Evolutionary conservation across 331 rosid genomes (phyloP).

Genomic region (Ulmus americana): DNA sequence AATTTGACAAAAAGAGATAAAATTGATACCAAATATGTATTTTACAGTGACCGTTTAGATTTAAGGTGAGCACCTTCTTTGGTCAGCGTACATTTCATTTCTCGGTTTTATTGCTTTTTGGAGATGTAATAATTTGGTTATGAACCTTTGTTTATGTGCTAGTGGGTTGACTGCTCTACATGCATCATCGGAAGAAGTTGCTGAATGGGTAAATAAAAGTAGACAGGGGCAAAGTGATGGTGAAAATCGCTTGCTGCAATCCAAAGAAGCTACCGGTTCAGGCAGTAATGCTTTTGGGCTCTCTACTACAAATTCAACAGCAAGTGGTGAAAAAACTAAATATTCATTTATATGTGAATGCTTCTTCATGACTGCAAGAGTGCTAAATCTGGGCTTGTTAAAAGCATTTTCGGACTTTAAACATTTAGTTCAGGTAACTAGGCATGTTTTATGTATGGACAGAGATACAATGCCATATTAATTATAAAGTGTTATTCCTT

Average conservation of each 20-base stretch:
- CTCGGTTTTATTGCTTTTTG: constrained; percentile 10
- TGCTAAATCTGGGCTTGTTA: constrained; percentile 85
- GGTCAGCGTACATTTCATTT: constrained; percentile 6
- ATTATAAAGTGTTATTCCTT: constrained; percentile 9
- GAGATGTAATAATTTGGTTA: constrained; percentile 32
- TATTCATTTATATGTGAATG: constrained; percentile 93
- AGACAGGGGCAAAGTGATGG: constrained; percentile 40
- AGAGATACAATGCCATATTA: constrained; percentile 13
- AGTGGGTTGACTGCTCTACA: constrained; percentile 96
- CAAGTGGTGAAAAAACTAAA: constrained; percentile 47
- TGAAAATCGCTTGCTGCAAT: constrained; percentile 63
- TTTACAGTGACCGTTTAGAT: constrained; percentile 64
- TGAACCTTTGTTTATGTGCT: constrained; percentile 28
- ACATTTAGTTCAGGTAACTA: constrained; percentile 89
- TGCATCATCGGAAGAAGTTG: constrained; percentile 91
- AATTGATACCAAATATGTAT: constrained; percentile 84
- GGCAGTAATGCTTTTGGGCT: constrained; percentile 47
- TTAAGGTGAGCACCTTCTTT: constrained; percentile 53
- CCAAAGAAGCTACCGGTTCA: constrained; percentile 88
- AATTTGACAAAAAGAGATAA: constrained; percentile 77
- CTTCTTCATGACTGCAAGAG: constrained; percentile 98
- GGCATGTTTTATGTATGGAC: constrained; percentile 8
- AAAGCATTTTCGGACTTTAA: constrained; percentile 94
- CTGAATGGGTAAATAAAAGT: constrained; percentile 66
- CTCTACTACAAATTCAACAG: constrained; percentile 34